Evolutionary conservation across 768 basidiomycete genomes (phyloP).

Genomic region (Amanita exitialis): DNA sequence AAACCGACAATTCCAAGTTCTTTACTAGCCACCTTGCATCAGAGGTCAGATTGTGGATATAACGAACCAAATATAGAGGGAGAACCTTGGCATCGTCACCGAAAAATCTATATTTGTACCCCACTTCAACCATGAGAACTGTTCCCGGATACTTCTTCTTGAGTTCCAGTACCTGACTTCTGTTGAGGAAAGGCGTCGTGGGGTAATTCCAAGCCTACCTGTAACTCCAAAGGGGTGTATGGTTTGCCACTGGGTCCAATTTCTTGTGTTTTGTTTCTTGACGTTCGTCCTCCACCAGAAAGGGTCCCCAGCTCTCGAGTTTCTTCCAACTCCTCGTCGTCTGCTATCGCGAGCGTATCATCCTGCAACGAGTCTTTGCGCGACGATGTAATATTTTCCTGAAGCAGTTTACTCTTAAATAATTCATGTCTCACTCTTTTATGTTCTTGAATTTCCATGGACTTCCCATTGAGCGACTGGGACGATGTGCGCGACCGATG

Average conservation of each 20-base stretch:
- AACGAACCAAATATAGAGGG: not conserved
- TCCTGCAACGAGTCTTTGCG: not conserved
- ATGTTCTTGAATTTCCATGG: not conserved
- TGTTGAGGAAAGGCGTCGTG: not conserved
- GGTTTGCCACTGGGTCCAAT: slow-evolving; percentile 61
- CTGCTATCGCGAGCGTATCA: not conserved
- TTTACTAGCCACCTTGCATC: slow-evolving; percentile 52
- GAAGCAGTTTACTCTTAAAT: slow-evolving; percentile 40
- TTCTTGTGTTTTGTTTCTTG: slow-evolving; percentile 28
- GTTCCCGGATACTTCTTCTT: slow-evolving; percentile 58
- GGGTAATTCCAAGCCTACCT: slow-evolving; percentile 22
- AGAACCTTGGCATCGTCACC: slow-evolving; percentile 73
- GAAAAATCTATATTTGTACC: slow-evolving; percentile 80
- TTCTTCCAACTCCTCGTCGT: slow-evolving; percentile 13
- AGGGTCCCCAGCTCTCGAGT: slow-evolving; percentile 30
- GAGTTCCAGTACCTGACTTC: slow-evolving; percentile 38
- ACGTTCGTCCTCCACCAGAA: slow-evolving; percentile 24
- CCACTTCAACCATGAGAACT: slow-evolving; percentile 72
- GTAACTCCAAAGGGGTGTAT: slow-evolving; percentile 73
- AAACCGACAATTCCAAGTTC: slow-evolving; percentile 75
- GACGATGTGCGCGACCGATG: slow-evolving; percentile 14
- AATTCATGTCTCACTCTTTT: slow-evolving; percentile 25
- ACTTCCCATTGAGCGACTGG: not conserved
- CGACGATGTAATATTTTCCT: slow-evolving; percentile 9
- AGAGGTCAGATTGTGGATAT: slow-evolving; percentile 5